phyloP scores from a whole-genome alignment of 768 basidiomycete genomes.

The Filobasidium floriforme region DNA sequence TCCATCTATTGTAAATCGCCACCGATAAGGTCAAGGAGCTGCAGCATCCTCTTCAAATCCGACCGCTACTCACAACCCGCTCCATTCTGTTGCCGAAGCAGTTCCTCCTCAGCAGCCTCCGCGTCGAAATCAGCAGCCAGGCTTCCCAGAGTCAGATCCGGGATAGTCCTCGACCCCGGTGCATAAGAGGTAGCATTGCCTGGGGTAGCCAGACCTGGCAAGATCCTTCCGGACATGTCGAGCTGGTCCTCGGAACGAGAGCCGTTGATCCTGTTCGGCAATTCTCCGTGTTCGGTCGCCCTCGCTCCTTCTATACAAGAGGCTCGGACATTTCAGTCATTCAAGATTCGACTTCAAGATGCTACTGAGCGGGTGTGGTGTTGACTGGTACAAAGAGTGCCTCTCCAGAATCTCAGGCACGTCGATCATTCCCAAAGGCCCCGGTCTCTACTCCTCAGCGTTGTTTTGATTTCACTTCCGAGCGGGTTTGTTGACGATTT shows the following conservation, averaged over 20 bases:
- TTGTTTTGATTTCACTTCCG: not conserved
- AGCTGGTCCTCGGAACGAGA: not conserved
- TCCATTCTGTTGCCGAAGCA: constrained; percentile 12
- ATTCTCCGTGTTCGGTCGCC: too few relatives aligned
- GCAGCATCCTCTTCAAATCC: not conserved
- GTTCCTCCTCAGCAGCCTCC: constrained; percentile 18
- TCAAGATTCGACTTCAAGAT: too few relatives aligned
- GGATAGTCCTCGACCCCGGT: constrained; percentile 14
- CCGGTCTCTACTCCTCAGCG: too few relatives aligned
- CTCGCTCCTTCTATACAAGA: too few relatives aligned
- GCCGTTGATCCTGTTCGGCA: too few relatives aligned
- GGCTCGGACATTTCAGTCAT: too few relatives aligned
- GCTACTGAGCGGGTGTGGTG: too few relatives aligned
- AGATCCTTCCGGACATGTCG: constrained; percentile 1
- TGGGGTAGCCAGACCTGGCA: not conserved
- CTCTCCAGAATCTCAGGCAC: too few relatives aligned
- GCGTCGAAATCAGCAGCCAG: constrained; percentile 18
- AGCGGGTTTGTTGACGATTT: constrained; percentile 8
- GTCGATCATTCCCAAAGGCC: too few relatives aligned
- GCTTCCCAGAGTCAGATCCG: constrained; percentile 19
- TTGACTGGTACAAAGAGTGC: too few relatives aligned
- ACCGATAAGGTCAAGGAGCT: not conserved
- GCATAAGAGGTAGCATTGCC: not conserved
- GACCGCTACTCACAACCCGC: not conserved
- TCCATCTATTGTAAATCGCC: not conserved